Base-by-base conservation (phyloP, 768 basidiomycete genomes). In the Mycena vulgaris region DNA sequence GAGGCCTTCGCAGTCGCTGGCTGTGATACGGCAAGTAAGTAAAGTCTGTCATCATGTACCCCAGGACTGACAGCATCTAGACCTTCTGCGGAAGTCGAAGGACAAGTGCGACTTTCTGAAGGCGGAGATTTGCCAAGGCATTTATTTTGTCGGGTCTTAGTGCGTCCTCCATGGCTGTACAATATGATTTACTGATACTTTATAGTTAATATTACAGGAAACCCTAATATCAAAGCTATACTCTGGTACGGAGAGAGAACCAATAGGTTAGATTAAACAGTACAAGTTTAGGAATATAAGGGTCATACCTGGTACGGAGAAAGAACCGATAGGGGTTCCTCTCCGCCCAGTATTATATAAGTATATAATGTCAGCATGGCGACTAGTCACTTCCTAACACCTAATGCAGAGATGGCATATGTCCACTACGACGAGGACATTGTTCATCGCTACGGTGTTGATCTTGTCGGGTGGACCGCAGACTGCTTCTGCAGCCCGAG, bases 381-480 rank as follows among this genome's bases (percentile, higher is more conserved):
- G n/a, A n/a, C n/a, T n/a, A n/a, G n/a, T n/a, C n/a, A n/a, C n/a
- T n/a, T n/a, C 47, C 70, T 74, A 6, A 73, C 69, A 1, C 49
- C 66, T 0, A 49, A 69, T 0, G 71, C 70, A 0, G 40, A 48
- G 0, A 77, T 78, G 75, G 66, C 76, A 8, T 78, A 78, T 25
- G 19, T 56, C 8, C 45, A 70, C 19, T 75, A 74, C 42, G 62
- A 75, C 31, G 66, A 69, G 17, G 47, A 48, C 19, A 74, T 37
- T 14, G 14, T 37, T 6, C 35, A 37, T 37, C 35, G 35, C 8
- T 37, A 37, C 35, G 35, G 35, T 14, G 14, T 37, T 14, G 69
- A 65, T 19, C 71, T 78, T 14, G 39, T 58, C 2, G 75, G 76
- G 0, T 76, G 75, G 74, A 75, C 76, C 0, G 53, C 58, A 39